A percentile compares a stretch with the other conserved stretches of the same genome.
These are phyloP conservation scores for Aspergillaceae sp. DNA, from an alignment of 2,329 filamentous ascomycete species.

Conservation along the genomic window DNA sequence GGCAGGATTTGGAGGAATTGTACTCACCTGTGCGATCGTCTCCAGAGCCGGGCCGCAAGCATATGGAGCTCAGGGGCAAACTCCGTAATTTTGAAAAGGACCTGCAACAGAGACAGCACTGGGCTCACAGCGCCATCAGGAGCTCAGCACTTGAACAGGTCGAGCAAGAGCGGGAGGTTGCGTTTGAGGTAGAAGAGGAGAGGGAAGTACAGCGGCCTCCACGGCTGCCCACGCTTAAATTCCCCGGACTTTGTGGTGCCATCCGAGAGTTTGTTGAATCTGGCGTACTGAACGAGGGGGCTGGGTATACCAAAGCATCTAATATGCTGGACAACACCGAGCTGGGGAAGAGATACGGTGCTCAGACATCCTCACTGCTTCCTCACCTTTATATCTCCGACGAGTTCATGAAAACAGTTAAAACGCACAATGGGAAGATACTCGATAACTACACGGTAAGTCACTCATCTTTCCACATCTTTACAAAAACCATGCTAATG, in stretches of 20 bases:
- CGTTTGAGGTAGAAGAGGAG: constrained; percentile 49
- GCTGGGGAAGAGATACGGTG: constrained; percentile 5
- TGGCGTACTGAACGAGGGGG: not conserved
- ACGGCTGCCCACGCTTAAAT: constrained; percentile 31
- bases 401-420: constrained; percentile 9
- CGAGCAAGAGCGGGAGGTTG: constrained; percentile 50
- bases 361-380: not conserved
- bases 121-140: constrained; percentile 37
- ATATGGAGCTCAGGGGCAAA: constrained; percentile 16
- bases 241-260: constrained; percentile 41
- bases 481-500: not conserved
- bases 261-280: constrained; percentile 23
- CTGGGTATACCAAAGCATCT: constrained; percentile 2
- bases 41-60: not conserved
- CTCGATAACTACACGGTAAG: constrained; percentile 8
- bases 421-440: constrained; percentile 1
- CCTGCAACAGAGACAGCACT: constrained; percentile 23
- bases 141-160: constrained; percentile 52
- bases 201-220: constrained; percentile 46
- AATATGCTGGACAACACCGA: constrained; percentile 3
- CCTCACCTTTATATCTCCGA: constrained; percentile 6
- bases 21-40: constrained; percentile 39
- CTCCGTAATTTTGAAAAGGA: constrained; percentile 25
- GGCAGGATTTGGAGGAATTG: constrained; percentile 49
- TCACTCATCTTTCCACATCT: not conserved